These are phyloP conservation scores for Tetracladium marchalianum DNA, from an alignment of 495 filamentous ascomycete genomes.

Conservation along the genomic window DNA sequence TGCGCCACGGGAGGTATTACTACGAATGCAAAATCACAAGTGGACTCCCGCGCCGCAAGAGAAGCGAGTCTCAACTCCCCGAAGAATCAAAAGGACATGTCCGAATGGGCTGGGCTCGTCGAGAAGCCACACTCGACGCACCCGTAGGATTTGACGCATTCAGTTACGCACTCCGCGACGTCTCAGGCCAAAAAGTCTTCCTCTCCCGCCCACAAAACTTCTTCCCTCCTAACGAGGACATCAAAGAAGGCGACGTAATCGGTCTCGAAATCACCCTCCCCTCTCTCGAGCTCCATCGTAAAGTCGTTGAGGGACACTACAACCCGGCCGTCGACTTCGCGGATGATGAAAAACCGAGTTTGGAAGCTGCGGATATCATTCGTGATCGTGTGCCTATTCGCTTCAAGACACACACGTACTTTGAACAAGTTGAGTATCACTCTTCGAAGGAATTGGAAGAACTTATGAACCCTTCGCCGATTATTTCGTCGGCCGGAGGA, in stretches of 20 bases:
- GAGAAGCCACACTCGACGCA: slow-evolving; percentile 84
- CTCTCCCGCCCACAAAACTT: slow-evolving; percentile 87
- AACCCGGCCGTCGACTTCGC: slow-evolving; percentile 74
- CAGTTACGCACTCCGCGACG: slow-evolving; percentile 87
- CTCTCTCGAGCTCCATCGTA: slow-evolving; percentile 71
- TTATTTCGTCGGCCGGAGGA: slow-evolving; percentile 30
- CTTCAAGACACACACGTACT: slow-evolving; percentile 86
- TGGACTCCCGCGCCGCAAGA: slow-evolving; percentile 34
- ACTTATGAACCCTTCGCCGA: slow-evolving; percentile 62
- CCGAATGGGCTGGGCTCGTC: slow-evolving; percentile 78
- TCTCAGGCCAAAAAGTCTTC: slow-evolving; percentile 82
- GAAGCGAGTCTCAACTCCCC: slow-evolving; percentile 5
- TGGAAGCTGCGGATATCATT: slow-evolving; percentile 60
- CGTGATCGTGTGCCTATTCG: slow-evolving; percentile 90
- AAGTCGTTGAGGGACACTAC: slow-evolving; percentile 77
- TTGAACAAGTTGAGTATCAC: slow-evolving; percentile 90
- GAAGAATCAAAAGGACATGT: slow-evolving; percentile 56
- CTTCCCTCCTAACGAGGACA: slow-evolving; percentile 59
- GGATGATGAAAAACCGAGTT: slow-evolving; percentile 31
- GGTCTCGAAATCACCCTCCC: slow-evolving; percentile 89
- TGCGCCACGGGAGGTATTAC: slow-evolving; percentile 85
- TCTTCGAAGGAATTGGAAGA: slow-evolving; percentile 83
- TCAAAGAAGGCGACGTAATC: slow-evolving; percentile 84
- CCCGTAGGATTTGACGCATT: slow-evolving; percentile 95
- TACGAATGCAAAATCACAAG: slow-evolving; percentile 86